These are phyloP conservation scores for Viridothelium virens DNA, from an alignment of 495 filamentous ascomycete genomes.

Conservation along the genomic window DNA sequence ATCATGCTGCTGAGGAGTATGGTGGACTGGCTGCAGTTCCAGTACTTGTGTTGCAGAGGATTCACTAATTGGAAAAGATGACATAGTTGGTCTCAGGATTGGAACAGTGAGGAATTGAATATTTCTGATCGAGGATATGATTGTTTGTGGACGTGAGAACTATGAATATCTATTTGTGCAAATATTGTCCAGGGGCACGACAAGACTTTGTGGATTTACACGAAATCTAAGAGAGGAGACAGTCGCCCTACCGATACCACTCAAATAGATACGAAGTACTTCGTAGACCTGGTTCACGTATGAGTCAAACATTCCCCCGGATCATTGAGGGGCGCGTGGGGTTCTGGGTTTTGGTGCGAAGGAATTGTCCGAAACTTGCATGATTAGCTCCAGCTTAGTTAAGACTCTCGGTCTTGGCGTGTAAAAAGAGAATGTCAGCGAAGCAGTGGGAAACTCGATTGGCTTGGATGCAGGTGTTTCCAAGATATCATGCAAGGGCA, in stretches of 20 bases:
- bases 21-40: constrained; percentile 15
- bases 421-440: too few species aligned
- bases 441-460: too few species aligned
- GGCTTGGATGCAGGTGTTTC: too few species aligned
- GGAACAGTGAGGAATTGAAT: neutral
- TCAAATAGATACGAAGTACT: neutral
- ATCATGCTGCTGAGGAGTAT: constrained; percentile 1
- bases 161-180: too few species aligned
- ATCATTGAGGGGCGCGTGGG: neutral
- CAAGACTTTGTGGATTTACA: too few species aligned
- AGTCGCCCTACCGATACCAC: too few species aligned
- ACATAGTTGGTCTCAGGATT: neutral
- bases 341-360: neutral
- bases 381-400: neutral
- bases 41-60: constrained; percentile 22
- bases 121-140: neutral
- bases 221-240: too few species aligned
- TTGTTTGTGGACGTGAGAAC: neutral
- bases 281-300: neutral
- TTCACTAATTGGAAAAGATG: constrained; percentile 8
- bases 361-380: neutral
- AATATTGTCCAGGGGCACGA: too few species aligned
- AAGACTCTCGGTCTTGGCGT: too few species aligned
- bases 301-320: neutral
- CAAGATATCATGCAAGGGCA: too few species aligned